Base-by-base conservation (phyloP, 768 basidiomycete species). In the Panaeolus cyanescens region DNA sequence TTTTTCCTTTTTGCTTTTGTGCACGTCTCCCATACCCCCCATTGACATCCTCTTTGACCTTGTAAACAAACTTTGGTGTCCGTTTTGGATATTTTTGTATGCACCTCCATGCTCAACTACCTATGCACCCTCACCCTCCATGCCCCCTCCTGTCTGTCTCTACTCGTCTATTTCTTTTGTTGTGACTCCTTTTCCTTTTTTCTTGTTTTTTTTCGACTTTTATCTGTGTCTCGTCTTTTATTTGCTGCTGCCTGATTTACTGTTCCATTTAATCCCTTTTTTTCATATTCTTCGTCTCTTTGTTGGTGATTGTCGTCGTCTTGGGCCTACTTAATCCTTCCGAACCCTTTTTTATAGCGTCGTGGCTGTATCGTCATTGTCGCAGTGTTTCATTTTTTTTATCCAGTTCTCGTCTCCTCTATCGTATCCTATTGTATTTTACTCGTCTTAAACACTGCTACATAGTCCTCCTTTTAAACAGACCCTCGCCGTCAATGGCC, bases 401-500 rank as follows among this genome's bases (percentile, higher is more conserved):
- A 31, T 53, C 58, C 59, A 54, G 63, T 53, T 59, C 58, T 17
- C 17, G 33, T 30, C 40, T 30, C 2, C 22, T 36, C 17, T 15
- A 37, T 53, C 33, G 30, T 33, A 53, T 58, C n/a, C 22, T 39
- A 50, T 50, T 50, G 45, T 50, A 50, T 50, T 50, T 50, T 50
- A 50, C 45, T 50, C 45, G 63, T 58, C 58, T 54, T 59, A 56
- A 60, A 64, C 61, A 40, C 33, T 59, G 54, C 61, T 58, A 32
- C 55, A 54, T 57, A 42, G 45, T 57, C 22, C 58, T 34, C 34
- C 54, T 54, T 60, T 42, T 22, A 42, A 20, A 42, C 39, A 42
- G 39, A 20, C 39, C 39, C 6, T 42, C 39, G 10, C 19, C 19
- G 12, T 20, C n/a, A 5, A 37, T 37, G 36, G 36, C 36, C 12